These are phyloP conservation scores for Lactarius sanguifluus DNA, from an alignment of 768 basidiomycete species.

Conservation along the genomic window DNA sequence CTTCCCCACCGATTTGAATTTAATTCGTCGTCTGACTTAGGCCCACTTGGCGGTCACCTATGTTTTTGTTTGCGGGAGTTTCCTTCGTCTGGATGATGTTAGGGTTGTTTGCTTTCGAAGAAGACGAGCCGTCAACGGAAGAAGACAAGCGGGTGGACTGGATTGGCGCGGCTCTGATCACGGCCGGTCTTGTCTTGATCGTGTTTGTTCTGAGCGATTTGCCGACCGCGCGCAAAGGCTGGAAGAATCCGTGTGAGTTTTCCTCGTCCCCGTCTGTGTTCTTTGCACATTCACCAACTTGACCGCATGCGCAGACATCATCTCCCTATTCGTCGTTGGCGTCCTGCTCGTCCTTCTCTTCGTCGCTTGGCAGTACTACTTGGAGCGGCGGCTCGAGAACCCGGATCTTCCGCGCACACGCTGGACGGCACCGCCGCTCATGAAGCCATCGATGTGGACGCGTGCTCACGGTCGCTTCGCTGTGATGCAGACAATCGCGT, in stretches of 20 bases:
- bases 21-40: conserved; percentile 7
- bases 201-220: conserved; percentile 74
- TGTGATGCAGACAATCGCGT: conserved; percentile 61
- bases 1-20: background rate
- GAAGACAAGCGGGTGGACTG: conserved; percentile 60
- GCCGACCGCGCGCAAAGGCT: conserved; percentile 55
- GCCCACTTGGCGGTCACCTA: conserved; percentile 64
- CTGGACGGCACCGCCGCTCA: conserved; percentile 58
- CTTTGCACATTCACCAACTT: background rate
- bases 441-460: conserved; percentile 62
- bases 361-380: conserved; percentile 61
- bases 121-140: conserved; percentile 44
- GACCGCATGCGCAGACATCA: conserved; percentile 57
- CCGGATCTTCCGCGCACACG: conserved; percentile 20
- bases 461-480: conserved; percentile 63
- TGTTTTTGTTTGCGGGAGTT: conserved; percentile 61
- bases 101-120: conserved; percentile 60
- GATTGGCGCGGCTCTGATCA: conserved; percentile 68
- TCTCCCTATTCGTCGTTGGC: conserved; percentile 63
- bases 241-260: conserved; percentile 57
- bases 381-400: conserved; percentile 44
- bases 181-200: conserved; percentile 64
- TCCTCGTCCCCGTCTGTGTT: background rate
- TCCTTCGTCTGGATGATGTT: conserved; percentile 51
- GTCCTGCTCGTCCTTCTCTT: conserved; percentile 56